Percentiles rank a stretch among this genome's conserved stretches.
Evolutionary conservation across 2,329 filamentous ascomycete species (phyloP).

Genomic region (Achaetomium macrosporum): DNA sequence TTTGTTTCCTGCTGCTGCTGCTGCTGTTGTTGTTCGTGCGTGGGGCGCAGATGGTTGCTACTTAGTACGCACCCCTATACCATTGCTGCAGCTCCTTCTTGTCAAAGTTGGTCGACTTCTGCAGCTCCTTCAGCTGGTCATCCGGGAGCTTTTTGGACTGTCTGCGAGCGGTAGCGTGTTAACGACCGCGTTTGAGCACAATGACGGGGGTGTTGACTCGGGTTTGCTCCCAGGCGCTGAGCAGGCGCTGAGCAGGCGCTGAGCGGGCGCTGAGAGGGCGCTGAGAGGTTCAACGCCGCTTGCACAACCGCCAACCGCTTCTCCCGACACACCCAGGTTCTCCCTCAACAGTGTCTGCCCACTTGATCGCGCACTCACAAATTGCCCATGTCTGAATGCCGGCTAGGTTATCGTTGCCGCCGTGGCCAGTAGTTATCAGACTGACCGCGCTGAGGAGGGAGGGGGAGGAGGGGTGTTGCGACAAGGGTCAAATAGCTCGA

Average conservation of each 20-base stretch:
- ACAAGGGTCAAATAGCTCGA: constrained; percentile 10
- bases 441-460: constrained; percentile 1
- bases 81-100: constrained; percentile 99
- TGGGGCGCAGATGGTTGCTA: not conserved
- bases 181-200: constrained; percentile 11
- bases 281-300: not conserved
- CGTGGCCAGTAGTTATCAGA: constrained; percentile 4
- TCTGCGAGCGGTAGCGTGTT: constrained; percentile 43
- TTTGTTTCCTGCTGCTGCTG: not conserved
- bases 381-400: constrained; percentile 42
- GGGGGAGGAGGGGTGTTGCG: constrained; percentile 7
- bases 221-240: not conserved
- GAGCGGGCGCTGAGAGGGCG: not conserved
- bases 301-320: not conserved
- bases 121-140: constrained; percentile 89
- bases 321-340: not conserved
- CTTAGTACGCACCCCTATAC: constrained; percentile 77
- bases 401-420: constrained; percentile 5
- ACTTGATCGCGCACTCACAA: constrained; percentile 39
- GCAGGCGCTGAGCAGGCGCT: not conserved
- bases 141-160: constrained; percentile 96
- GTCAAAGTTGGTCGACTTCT: constrained; percentile 97
- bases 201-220: not conserved
- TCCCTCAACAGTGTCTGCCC: not conserved
- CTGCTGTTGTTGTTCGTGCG: not conserved